Evolutionary conservation across 768 basidiomycete species (phyloP), one percentile per base, ranked within the genome.

Genomic region (Tulasnella sp.): DNA sequence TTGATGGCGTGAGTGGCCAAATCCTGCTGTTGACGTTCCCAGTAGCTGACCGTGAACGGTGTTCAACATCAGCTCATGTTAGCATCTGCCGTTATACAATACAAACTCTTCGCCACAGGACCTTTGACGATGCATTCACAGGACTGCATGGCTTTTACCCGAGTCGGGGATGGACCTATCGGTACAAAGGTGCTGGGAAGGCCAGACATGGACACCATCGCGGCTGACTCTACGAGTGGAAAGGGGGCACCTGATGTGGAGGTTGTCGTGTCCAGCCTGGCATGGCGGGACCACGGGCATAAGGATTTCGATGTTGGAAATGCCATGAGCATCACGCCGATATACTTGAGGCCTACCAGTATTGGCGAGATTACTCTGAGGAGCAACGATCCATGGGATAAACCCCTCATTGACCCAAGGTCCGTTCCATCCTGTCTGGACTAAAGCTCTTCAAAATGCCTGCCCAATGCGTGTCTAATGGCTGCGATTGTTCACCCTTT

Each of bases 181-280:
- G 38, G 21, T 30, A 54, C 2, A 21, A 58, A 42, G 19, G 19
- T 55, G 9, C 24, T 45, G 21, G 56, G 25, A 19, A n/a, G 24
- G 17, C 25, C 22, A 17, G 56, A 46, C n/a, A n/a, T 24, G n/a
- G 25, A 7, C 30, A 29, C n/a, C 7, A n/a, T 46, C 11, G 45
- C 0, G 22, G 59, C 41, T 24, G 59, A 46, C 45, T 42, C 53
- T 15, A 56, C 59, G 25, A 59, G 53, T 12, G 53, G 52, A n/a
- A 21, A 41, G 21, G 48, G 53, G 22, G 52, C 52, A 22, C 62
- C 62, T 17, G 62, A 63, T 42, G 29, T 60, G n/a, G 59, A 63
- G 43, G 10, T 63, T 12, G 43, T 63, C 31, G 52, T 29, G 11
- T 27, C 50, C 17, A 19, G 12, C 19, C n/a, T 56, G 54, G 44